Evolutionary conservation across 1,139 yeast genomes (phyloP), one percentile per base, ranked within the genome.

Genomic region (Blastobotrys capitulatus): DNA sequence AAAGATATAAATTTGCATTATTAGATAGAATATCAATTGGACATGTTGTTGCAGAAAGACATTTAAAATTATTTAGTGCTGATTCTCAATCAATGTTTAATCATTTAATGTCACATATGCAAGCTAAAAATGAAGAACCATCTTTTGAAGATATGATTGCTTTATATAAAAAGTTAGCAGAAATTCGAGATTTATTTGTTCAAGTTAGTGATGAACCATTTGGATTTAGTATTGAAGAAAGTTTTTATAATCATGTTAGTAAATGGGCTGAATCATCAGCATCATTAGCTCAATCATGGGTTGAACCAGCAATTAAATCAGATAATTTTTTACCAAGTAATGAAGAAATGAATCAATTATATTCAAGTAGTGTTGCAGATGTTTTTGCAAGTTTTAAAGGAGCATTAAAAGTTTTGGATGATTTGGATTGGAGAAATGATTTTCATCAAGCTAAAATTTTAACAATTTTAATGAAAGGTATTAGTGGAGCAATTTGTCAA

Each of bases 331-430:
- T 72, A 52, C 82, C 85, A 0, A 65, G 81, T 16, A 78, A 79
- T 56, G 58, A 73, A 3, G 73, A 69, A 0, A 66, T 72, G 54
- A 67, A 61, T 0, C 59, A 62, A 18, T 58, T 67, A 36, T 72
- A 70, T 57, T 75, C 81, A 48, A 71, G 79, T 1, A 84, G 92
- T 0, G 86, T 85, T 1, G 64, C 77, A 27, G 95, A 86, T 61
- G 75, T 84, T 20, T 83, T 85, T 63, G 73, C 80, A 8, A 72
- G 86, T 60, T 75, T 86, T 44, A 77, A 77, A 53, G 82, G 82
- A 52, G 78, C 80, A 18, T 62, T 85, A 22, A 66, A 69, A 7
- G 71, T 84, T 16, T 68, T 87, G 45, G 73, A 71, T n/a, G 73
- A 69, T 7, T 69, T 84, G 35, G 68, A 75, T 3, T 87, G 96